Percentiles rank a stretch among this genome's conserved stretches.
Evolutionary conservation across 169 alveolate genomes (phyloP).

Genomic region (Cryptosporidium baileyi): DNA sequence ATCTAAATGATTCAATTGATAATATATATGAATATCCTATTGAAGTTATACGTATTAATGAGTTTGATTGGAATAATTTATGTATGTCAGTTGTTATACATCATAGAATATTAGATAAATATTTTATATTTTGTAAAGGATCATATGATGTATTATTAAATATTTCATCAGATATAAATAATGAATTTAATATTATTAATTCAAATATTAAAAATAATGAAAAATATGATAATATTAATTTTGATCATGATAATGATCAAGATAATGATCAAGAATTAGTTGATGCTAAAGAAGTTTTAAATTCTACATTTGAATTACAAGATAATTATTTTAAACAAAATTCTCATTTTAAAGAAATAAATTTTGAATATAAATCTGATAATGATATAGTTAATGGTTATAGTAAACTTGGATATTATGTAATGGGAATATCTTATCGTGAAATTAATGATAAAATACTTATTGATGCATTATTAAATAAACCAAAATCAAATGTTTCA

Average conservation of each 20-base stretch:
- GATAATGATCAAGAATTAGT: conserved; percentile 50
- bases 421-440: conserved; percentile 38
- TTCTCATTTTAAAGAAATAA: background rate
- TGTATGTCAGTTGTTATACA: conserved; percentile 59
- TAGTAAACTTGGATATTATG: conserved; percentile 50
- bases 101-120: conserved; percentile 11
- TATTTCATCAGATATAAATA: background rate
- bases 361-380: no score
- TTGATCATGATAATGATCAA: no score
- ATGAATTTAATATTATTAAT: no score
- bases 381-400: conserved; percentile 15
- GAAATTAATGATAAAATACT: conserved; percentile 48
- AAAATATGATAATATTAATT: no score
- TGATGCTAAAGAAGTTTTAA: conserved; percentile 31
- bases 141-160: conserved; percentile 10
- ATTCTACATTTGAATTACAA: background rate
- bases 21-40: conserved; percentile 22
- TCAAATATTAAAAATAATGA: no score
- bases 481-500: conserved; percentile 61
- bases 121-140: conserved; percentile 45
- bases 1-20: background rate
- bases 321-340: background rate
- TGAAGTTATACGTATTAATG: conserved; percentile 28
- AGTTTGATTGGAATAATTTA: conserved; percentile 39
- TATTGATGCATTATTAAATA: conserved; percentile 22